A percentile compares a stretch with the other conserved stretches of the same genome.
Conservation (phyloP, 108 stramenopile genomes). For the Seminavis robusta region DNA sequence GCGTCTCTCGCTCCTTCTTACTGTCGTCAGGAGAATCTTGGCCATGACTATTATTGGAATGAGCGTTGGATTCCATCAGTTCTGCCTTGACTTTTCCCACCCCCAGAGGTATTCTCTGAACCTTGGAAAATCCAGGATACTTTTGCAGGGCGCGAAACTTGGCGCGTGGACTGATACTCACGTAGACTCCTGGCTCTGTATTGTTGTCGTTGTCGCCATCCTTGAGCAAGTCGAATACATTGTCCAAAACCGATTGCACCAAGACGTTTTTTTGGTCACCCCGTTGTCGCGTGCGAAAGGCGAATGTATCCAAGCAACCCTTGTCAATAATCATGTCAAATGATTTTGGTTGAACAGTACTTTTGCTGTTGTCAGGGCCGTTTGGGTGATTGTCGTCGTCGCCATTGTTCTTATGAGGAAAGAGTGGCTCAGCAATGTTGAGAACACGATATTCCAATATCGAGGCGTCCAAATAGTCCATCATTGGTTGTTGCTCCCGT, state of each 20-base stretch:
- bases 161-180: slow-evolving; percentile 58
- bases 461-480: neutral
- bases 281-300: slow-evolving; percentile 68
- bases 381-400: no score
- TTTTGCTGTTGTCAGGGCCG: no score
- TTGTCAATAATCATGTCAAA: slow-evolving; percentile 68
- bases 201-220: slow-evolving; percentile 19
- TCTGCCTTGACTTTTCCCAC: slow-evolving; percentile 4
- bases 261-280: slow-evolving; percentile 40
- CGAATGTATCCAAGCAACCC: slow-evolving; percentile 75
- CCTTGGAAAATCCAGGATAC: slow-evolving; percentile 52
- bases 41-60: neutral
- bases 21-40: slow-evolving; percentile 5
- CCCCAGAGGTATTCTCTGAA: slow-evolving; percentile 32
- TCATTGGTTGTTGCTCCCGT: neutral
- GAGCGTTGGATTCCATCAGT: slow-evolving; percentile 27
- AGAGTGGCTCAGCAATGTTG: slow-evolving; percentile 22
- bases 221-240: slow-evolving; percentile 55
- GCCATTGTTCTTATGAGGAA: neutral
- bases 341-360: no score
- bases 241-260: slow-evolving; percentile 29
- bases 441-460: slow-evolving; percentile 28
- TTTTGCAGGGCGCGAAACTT: slow-evolving; percentile 62
- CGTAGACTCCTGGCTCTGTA: slow-evolving; percentile 36
- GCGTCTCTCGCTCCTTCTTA: slow-evolving; percentile 10